Evolutionary conservation across 352 stramenopile genomes (phyloP).

Genomic region (Globisporangium barbulae): DNA sequence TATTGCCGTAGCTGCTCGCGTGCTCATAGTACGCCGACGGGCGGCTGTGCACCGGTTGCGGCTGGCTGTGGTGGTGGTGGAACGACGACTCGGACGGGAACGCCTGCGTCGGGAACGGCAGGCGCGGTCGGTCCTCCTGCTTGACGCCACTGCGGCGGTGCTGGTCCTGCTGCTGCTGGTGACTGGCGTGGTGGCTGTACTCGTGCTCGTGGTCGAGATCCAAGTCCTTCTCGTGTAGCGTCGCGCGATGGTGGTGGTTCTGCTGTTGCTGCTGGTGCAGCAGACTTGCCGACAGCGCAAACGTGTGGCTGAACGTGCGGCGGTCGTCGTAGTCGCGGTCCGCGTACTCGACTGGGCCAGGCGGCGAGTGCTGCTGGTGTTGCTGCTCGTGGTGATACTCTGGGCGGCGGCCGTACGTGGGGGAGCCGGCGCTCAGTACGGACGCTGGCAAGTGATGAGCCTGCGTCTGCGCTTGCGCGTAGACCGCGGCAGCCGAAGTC

Average conservation of each 20-base stretch:
- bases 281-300: conserved; percentile 19
- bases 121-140: conserved; percentile 38
- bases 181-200: conserved; percentile 3
- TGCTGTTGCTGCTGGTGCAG: conserved; percentile 17
- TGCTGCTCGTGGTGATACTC: conserved; percentile 14
- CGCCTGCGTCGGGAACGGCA: conserved; percentile 56
- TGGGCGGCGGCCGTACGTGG: conserved; percentile 5
- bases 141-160: conserved; percentile 17
- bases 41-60: conserved; percentile 14
- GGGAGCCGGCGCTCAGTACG: background rate
- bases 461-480: background rate
- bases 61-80: conserved; percentile 22
- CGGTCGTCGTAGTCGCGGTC: conserved; percentile 35
- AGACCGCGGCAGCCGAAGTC: background rate
- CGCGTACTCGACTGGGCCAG: conserved; percentile 18
- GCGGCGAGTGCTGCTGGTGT: conserved; percentile 4
- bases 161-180: conserved; percentile 6
- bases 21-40: conserved; percentile 27
- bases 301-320: conserved; percentile 21
- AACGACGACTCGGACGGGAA: conserved; percentile 64
- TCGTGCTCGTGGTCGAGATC: conserved; percentile 26
- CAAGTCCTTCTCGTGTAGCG: conserved; percentile 19
- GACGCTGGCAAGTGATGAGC: background rate
- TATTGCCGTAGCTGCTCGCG: conserved; percentile 11
- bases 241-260: background rate